These are phyloP conservation scores for Zygotorulaspora mrakii DNA, from an alignment of 1,139 yeast genomes.

Conservation along the genomic window DNA sequence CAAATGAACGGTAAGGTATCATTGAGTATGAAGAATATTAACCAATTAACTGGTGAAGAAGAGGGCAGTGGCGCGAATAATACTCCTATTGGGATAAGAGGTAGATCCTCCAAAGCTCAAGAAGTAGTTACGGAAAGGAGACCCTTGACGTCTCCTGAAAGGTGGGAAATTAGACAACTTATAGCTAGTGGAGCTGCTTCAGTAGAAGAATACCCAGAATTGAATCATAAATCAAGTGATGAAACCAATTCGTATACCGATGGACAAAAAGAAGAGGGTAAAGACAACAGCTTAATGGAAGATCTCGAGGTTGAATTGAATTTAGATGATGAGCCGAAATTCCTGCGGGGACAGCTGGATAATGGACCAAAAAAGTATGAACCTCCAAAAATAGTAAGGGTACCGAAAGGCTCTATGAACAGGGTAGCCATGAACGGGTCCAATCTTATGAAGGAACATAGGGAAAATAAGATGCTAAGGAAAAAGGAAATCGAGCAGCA, in stretches of 20 bases:
- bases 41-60: conserved; percentile 63
- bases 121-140: conserved; percentile 41
- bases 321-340: conserved; percentile 61
- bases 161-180: conserved; percentile 85
- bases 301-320: conserved; percentile 71
- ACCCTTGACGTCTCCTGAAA: conserved; percentile 69
- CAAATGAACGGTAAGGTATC: conserved; percentile 51
- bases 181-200: conserved; percentile 75
- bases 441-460: conserved; percentile 57
- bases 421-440: conserved; percentile 81
- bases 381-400: conserved; percentile 56
- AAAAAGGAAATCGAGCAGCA: conserved; percentile 45
- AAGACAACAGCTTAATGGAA: conserved; percentile 45
- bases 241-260: conserved; percentile 16
- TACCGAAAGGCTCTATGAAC: conserved; percentile 76
- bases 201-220: conserved; percentile 68
- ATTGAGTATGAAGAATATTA: conserved; percentile 69
- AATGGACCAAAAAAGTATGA: conserved; percentile 44
- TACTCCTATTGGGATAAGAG: conserved; percentile 24
- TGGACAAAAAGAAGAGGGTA: conserved; percentile 25
- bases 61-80: conserved; percentile 15
- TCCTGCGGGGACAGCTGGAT: conserved; percentile 50
- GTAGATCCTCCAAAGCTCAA: conserved; percentile 27
- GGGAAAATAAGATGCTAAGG: conserved; percentile 54
- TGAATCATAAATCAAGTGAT: conserved; percentile 42